Evolutionary conservation across 495 filamentous ascomycete genomes (phyloP), one percentile per base, ranked within the genome.

Genomic region (Penicillium desertorum): DNA sequence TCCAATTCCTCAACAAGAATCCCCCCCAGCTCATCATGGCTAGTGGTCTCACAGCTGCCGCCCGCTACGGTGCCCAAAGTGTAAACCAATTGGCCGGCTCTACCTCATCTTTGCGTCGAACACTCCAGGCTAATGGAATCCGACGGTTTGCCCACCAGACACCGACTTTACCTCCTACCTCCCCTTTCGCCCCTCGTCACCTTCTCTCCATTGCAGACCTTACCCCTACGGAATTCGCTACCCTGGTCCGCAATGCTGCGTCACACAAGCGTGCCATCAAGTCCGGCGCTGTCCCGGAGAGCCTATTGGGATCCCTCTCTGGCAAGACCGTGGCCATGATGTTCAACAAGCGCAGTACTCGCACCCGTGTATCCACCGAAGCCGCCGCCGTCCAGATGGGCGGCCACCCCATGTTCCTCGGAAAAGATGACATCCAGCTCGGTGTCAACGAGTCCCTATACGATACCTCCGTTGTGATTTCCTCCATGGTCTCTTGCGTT

Each of bases 351-450:
- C 85, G 92, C 27, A 92, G 88, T 61, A 98, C 94, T 14, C 81
- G 94, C 45, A 98, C 94, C 16, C 84, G 94, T 47, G 86, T 98
- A 27, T 96, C 91, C 14, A 96, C 91, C 14, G 94, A 98, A 76
- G 84, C 86, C 7, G 94, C 94, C 10, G 83, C 96, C 12, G 83
- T 86, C 17, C 72, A 86, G 42, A 82, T 98, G 78, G 88, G 91
- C 42, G 94, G 94, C 3, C 89, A 96, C 70, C 89, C 94, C 17
- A 94, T 98, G 91, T 98, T 98, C 71, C 75, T 98, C 43, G 90
- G 91, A 49, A 91, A 90, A 67, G 87, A 92, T 44, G 94, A 98
- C 69, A 98, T 98, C 54, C 94, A 98, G 68, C 76, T 98, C 30
- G 93, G 93, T 27, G 94, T 96, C 57, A 98, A 98, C 65, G 94